Evolutionary conservation across 2,329 filamentous ascomycete genomes (phyloP), one percentile per base, ranked within the genome.

Genomic region (Pyricularia grisea): DNA sequence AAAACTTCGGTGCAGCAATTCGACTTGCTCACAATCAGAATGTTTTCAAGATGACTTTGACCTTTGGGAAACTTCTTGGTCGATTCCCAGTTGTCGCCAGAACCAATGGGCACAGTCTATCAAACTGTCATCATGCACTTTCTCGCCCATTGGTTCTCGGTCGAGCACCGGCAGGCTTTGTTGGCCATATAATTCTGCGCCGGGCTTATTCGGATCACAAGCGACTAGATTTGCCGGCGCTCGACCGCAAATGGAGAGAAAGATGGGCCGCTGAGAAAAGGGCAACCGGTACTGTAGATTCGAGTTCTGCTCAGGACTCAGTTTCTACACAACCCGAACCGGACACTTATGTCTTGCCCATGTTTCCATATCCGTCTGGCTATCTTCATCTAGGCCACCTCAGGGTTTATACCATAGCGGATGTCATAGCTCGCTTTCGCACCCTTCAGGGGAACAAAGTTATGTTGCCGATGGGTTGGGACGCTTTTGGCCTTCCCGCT

Each of bases 321-420:
- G 73, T 72, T 36, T 65, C 70, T 68, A 71, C 25, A 9, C 27
- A 12, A 28, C 28, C 60, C 1, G 25, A 78, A 50, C 73, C 79
- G 61, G 79, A 79, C 69, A 84, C 83, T 78, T 97, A 94, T 77
- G 87, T 97, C 71, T 83, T 97, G 68, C 90, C 93, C 72, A 97
- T 97, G 93, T 97, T 97, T 76, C 93, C 93, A 0, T 97, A 97
- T 77, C 93, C 93, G 0, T 97, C 93, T 0, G 93, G 93, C 33
- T 89, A 88, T 33, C 84, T 97, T 31, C 93, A 97, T 77, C 88
- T 97, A 71, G 93, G 93, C 17, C 93, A 97, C 77, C 82, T 97
- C 58, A 89, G 93, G 65, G 92, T 96, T 67, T 97, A 97, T 81
- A 92, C 93, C 55, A 95, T 97, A 72, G 92, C 93, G 71, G 93